These are phyloP conservation scores for Nemania diffusa DNA, from an alignment of 2,329 filamentous ascomycete species.

Conservation along the genomic window DNA sequence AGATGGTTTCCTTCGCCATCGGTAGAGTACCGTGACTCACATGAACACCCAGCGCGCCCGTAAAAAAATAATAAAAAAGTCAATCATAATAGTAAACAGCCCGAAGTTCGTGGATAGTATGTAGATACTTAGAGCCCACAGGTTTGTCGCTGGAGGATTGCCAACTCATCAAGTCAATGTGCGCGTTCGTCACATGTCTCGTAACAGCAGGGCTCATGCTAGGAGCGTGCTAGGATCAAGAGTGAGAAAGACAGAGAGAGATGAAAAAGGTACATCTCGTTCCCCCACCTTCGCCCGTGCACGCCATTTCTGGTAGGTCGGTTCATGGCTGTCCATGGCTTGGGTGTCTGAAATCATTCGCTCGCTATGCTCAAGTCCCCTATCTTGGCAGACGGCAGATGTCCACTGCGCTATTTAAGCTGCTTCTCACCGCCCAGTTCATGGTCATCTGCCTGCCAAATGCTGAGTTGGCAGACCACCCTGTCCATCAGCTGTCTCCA, in stretches of 20 bases:
- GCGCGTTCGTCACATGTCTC: conserved; percentile 38
- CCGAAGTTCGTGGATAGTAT: conserved; percentile 2
- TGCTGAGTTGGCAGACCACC: conserved; percentile 44
- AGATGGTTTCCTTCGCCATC: conserved; percentile 11
- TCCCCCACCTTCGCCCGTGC: conserved; percentile 29
- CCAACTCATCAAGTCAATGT: conserved; percentile 39
- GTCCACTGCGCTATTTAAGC: conserved; percentile 36
- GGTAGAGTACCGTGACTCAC: conserved; percentile 35
- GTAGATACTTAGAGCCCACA: conserved; percentile 30
- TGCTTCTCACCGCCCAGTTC: conserved; percentile 39
- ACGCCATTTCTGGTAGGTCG: conserved; percentile 32
- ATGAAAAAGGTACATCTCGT: conserved; percentile 20
- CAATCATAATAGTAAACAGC: no score
- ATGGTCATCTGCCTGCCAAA: conserved; percentile 43
- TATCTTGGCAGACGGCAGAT: conserved; percentile 33
- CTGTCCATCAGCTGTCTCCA: conserved; percentile 41
- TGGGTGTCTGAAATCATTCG: conserved; percentile 27
- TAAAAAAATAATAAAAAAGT: no score
- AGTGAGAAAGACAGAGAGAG: not conserved
- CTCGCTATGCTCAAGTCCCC: conserved; percentile 27
- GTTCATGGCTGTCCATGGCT: conserved; percentile 26
- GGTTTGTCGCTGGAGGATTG: conserved; percentile 34
- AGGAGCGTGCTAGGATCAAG: not conserved
- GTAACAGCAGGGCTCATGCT: conserved; percentile 34
- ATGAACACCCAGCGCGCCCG: conserved; percentile 30